phyloP scores from a whole-genome alignment of 2,329 filamentous ascomycete species.

The Exserohilum rostratum region DNA sequence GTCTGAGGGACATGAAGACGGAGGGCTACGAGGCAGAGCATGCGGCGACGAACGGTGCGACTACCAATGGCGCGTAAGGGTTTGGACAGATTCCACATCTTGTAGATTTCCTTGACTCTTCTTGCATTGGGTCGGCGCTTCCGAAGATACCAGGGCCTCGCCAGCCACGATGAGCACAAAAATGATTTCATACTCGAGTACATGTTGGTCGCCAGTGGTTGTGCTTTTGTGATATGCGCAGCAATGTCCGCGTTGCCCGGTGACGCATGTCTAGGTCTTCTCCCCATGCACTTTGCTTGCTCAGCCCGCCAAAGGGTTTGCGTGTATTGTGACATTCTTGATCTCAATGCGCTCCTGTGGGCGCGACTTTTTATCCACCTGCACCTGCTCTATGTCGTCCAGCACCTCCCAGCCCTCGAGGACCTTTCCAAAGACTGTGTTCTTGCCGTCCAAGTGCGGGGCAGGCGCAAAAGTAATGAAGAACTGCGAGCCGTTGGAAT shows the following conservation, averaged over 20 bases:
- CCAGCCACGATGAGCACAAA: constrained; percentile 34
- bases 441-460: constrained; percentile 80
- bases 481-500: constrained; percentile 80
- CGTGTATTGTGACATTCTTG: constrained; percentile 74
- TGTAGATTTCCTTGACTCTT: constrained; percentile 27
- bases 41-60: constrained; percentile 33
- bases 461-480: constrained; percentile 80
- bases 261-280: too few relatives aligned
- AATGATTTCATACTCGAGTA: constrained; percentile 6
- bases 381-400: constrained; percentile 71
- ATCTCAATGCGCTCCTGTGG: constrained; percentile 72
- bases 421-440: constrained; percentile 81
- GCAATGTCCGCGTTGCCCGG: neutral
- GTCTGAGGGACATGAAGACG: constrained; percentile 88
- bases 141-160: constrained; percentile 45
- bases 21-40: constrained; percentile 75
- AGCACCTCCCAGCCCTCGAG: constrained; percentile 66
- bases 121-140: constrained; percentile 37
- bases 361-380: constrained; percentile 78
- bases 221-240: neutral
- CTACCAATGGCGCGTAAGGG: constrained; percentile 23
- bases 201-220: neutral
- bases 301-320: constrained; percentile 72
- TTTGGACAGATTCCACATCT: constrained; percentile 1
- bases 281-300: neutral